Conservation (phyloP, 768 basidiomycete species). For the Asterophora lycoperdoides region DNA sequence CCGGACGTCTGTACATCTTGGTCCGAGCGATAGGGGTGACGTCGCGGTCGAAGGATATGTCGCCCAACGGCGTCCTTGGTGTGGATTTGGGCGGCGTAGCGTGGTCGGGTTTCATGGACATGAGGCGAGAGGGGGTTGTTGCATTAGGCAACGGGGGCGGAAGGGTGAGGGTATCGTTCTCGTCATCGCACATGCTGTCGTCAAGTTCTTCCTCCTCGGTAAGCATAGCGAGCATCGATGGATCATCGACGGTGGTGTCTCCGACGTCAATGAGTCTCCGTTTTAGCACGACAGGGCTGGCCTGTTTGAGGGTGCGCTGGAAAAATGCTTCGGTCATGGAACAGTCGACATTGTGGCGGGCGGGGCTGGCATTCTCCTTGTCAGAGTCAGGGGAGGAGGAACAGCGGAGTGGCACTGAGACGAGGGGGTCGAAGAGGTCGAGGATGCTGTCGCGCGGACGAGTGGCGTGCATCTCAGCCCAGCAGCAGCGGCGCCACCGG, state of each 20-base stretch:
- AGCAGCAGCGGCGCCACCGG: too few relatives aligned
- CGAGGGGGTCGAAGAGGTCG: constrained; percentile 48
- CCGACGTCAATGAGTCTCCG: constrained; percentile 48
- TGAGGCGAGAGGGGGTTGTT: constrained; percentile 22
- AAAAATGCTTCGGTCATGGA: constrained; percentile 32
- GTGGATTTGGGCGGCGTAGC: constrained; percentile 19
- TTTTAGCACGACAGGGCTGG: constrained; percentile 27
- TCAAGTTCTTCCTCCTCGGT: constrained; percentile 32
- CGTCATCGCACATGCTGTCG: constrained; percentile 30
- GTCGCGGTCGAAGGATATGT: constrained; percentile 31
- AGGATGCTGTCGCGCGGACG: constrained; percentile 46
- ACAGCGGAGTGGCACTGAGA: constrained; percentile 19
- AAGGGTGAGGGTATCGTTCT: constrained; percentile 35
- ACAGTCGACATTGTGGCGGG: constrained; percentile 6
- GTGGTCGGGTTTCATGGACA: constrained; percentile 4
- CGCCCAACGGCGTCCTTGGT: constrained; percentile 36
- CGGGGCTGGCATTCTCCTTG: constrained; percentile 42
- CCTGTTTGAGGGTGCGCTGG: constrained; percentile 24
- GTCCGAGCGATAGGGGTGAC: constrained; percentile 32
- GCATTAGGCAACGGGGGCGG: constrained; percentile 25
- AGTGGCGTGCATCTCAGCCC: constrained; percentile 27
- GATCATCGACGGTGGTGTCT: constrained; percentile 41
- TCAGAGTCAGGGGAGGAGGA: constrained; percentile 34
- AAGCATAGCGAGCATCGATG: constrained; percentile 27
- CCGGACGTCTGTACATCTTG: constrained; percentile 25